These are phyloP conservation scores for Penicillium salamii DNA, from an alignment of 495 filamentous ascomycete species.

Conservation along the genomic window DNA sequence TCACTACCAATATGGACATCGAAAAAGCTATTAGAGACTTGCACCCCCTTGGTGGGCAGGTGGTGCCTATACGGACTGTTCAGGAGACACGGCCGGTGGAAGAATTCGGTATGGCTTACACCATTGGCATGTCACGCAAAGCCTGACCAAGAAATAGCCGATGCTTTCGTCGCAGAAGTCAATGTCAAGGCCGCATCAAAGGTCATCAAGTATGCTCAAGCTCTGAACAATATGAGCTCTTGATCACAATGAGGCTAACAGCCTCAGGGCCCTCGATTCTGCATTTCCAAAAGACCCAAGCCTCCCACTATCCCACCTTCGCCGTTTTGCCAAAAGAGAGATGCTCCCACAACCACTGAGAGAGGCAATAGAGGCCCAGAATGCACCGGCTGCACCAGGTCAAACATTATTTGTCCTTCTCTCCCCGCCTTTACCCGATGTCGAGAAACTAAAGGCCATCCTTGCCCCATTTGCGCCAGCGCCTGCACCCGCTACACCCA, in stretches of 20 bases:
- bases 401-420: slow-evolving; percentile 41
- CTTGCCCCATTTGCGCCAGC: slow-evolving; percentile 35
- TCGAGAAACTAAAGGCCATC: slow-evolving; percentile 23
- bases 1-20: slow-evolving; percentile 31
- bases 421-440: slow-evolving; percentile 32
- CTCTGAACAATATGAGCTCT: neutral
- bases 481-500: slow-evolving; percentile 3
- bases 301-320: slow-evolving; percentile 71
- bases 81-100: slow-evolving; percentile 40
- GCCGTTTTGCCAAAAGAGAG: slow-evolving; percentile 71
- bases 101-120: slow-evolving; percentile 33
- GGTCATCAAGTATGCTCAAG: slow-evolving; percentile 42
- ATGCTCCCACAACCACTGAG: slow-evolving; percentile 57
- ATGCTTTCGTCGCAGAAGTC: slow-evolving; percentile 45
- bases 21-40: slow-evolving; percentile 21
- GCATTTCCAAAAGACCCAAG: slow-evolving; percentile 54
- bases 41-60: slow-evolving; percentile 28
- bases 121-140: neutral
- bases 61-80: slow-evolving; percentile 37
- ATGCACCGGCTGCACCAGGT: neutral
- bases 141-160: slow-evolving; percentile 22
- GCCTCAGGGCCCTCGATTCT: slow-evolving; percentile 37
- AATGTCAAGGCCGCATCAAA: slow-evolving; percentile 44
- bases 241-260: neutral
- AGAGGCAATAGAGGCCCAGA: slow-evolving; percentile 22